These are phyloP conservation scores for Arthrobotrys musiformis DNA, from an alignment of 2,329 filamentous ascomycete genomes.

Conservation along the genomic window DNA sequence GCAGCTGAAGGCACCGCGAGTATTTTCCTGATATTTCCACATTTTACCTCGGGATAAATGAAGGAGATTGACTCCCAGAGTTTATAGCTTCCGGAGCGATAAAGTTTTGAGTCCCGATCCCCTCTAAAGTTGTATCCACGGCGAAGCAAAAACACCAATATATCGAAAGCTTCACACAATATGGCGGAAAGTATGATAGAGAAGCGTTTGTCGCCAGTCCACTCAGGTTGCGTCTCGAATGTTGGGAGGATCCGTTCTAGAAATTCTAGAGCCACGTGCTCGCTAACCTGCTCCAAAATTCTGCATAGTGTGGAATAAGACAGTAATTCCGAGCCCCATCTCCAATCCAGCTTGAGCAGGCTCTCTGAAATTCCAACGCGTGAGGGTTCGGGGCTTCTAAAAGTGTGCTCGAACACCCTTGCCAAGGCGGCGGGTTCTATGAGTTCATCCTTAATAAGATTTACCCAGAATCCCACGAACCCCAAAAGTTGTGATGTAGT, in stretches of 20 bases:
- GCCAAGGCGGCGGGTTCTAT: no score
- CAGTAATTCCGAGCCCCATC: background rate
- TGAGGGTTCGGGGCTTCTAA: no score
- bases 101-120: no score
- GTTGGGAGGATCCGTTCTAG: background rate
- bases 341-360: background rate
- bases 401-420: no score
- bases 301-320: background rate
- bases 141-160: background rate
- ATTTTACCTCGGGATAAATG: no score
- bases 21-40: background rate
- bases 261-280: background rate
- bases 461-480: no score
- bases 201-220: background rate
- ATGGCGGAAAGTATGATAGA: background rate
- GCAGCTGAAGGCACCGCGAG: background rate
- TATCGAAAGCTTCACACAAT: background rate
- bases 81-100: no score
- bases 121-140: background rate
- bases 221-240: background rate
- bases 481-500: no score
- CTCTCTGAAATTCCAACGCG: background rate
- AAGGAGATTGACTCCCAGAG: no score
- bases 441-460: no score
- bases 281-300: background rate